Conservation (phyloP, 768 basidiomycete species). For the Russula brevipes region DNA sequence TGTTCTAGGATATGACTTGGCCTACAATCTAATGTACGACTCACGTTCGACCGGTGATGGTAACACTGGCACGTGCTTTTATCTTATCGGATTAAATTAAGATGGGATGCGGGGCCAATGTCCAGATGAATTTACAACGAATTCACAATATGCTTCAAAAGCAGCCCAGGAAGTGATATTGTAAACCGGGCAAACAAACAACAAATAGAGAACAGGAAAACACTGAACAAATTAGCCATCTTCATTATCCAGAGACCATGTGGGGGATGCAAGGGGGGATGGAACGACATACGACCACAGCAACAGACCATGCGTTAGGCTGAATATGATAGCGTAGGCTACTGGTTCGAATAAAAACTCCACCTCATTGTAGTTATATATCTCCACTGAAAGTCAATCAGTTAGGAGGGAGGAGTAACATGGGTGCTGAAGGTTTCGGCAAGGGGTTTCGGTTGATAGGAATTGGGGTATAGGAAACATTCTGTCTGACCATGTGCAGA, state of each 20-base stretch:
- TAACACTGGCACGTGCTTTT: background rate
- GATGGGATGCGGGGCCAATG: background rate
- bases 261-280: no score
- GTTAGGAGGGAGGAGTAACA: conserved; percentile 4
- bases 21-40: no score
- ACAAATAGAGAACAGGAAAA: conserved; percentile 35
- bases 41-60: background rate
- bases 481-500: no score
- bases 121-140: no score
- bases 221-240: conserved; percentile 31
- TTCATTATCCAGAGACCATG: background rate
- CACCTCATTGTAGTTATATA: conserved; percentile 28
- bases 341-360: conserved; percentile 44
- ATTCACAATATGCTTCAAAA: no score
- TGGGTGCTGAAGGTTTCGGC: background rate
- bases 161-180: background rate
- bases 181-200: background rate
- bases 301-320: conserved; percentile 50
- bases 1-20: background rate
- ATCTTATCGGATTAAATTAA: background rate
- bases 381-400: conserved; percentile 22
- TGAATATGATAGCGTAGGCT: conserved; percentile 51
- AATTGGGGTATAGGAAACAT: no score
- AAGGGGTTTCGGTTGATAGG: no score
- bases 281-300: conserved; percentile 55